Evolutionary conservation across 768 basidiomycete genomes (phyloP), one percentile per base, ranked within the genome.

Genomic region (Lentinula raphanica): DNA sequence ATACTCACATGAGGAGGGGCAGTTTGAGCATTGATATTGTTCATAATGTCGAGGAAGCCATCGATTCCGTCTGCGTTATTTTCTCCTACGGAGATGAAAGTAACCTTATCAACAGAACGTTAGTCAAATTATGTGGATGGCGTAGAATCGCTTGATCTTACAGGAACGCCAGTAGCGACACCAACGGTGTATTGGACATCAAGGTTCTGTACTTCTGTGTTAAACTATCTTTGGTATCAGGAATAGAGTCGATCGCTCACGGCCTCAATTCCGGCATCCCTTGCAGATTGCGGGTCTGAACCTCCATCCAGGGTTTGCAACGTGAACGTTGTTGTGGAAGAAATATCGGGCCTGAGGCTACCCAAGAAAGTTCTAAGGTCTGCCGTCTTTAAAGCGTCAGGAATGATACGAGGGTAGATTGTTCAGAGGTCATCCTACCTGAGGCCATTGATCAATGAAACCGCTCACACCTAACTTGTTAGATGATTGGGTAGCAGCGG

Each of bases 161-260:
- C 63, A 1, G 73, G 72, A 5, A 74, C 72, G 15, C 68, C 65
- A 9, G 64, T 67, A n/a, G 73, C 72, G 11, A 73, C 54, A 27
- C 73, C 74, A 21, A 74, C 66, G 8, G 72, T 72, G 62, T 74
- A 76, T 50, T 76, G 67, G 27, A 69, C 68, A 55, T 75, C 72
- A 46, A 66, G 61, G 60, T 67, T 66, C 60, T 65, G 32, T 0
- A 19, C 5, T 54, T 42, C 23, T 42, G 8, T 29, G 23, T n/a
- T 11, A 39, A 2, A 17, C 21, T 17, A 27, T 19, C 21, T 35
- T 28, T 4, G 2, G 25, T n/a, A 21, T 2, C 28, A 27, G 17
- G 15, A 15, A 44, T 45, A 4, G 8, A 1, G 27, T 58, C 31
- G 17, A 6, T 23, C 29, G 65, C 69, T 54, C 49, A 72, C 70